Evolutionary conservation across 2,329 filamentous ascomycete genomes (phyloP), one percentile per base, ranked within the genome.

Genomic region (Fusarium marasasianum): DNA sequence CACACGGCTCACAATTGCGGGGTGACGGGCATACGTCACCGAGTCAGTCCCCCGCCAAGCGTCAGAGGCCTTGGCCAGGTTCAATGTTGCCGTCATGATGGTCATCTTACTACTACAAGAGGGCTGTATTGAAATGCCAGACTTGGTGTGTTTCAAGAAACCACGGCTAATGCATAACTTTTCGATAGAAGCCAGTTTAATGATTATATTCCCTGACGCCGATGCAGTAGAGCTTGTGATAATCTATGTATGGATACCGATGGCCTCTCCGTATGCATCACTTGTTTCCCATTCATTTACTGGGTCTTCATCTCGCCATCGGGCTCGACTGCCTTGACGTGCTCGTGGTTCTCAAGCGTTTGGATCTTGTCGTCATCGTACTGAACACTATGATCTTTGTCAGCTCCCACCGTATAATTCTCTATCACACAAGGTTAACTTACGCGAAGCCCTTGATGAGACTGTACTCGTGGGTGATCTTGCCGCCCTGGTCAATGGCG

Each of bases 391-490:
- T 31, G 29, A 11, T 57, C 26, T 41, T 24, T 44, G 47, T 56
- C 18, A 75, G 33, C 11, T 29, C 24, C 69, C 35, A 44, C n/a
- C 26, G 22, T 40, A 10, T 18, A 35, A 29, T 38, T 50, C 12
- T 18, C 17, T 22, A 29, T 24, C 22, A 20, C 24, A 35, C 18
- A 51, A 40, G 22, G 53, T 6, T 37, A 45, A 87, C 93, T 77
- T 91, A 98, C 96, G 93, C 92, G 86, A 98, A 98, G 66, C 93
- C 95, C 86, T 96, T 97, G 88, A 98, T 95, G 78, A 98, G 84
- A 70, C 85, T 92, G 87, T 94, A 98, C 82, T 96, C 93, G 78
- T 96, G 91, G 63, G 86, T 90, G 85, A 98, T 96, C 83, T 90
- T 91, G 81, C 95, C 96, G 80, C 96, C 96, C 81, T 96, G 90